A percentile compares a stretch with the other conserved stretches of the same genome.
These are phyloP conservation scores for Daldinia loculata DNA, from an alignment of 495 filamentous ascomycete species.

Conservation along the genomic window DNA sequence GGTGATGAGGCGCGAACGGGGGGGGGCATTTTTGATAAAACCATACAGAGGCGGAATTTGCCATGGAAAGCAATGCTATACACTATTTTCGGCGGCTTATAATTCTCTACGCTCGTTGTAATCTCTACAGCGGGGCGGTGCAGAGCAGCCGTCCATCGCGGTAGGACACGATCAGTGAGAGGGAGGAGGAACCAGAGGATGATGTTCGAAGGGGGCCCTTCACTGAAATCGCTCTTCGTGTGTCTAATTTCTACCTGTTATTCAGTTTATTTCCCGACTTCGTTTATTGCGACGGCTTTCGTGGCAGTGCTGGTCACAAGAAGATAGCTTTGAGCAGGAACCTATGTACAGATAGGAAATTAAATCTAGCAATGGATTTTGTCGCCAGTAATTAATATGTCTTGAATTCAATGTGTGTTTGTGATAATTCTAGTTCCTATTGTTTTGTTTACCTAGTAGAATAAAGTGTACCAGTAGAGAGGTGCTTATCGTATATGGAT, in stretches of 20 bases:
- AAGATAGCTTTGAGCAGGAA: slow-evolving; percentile 42
- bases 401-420: slow-evolving; percentile 4
- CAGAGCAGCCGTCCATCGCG: slow-evolving; percentile 48
- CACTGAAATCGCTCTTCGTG: slow-evolving; percentile 36
- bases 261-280: slow-evolving; percentile 35
- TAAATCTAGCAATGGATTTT: slow-evolving; percentile 43
- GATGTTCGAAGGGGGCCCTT: not conserved
- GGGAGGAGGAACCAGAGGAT: not conserved
- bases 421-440: not conserved
- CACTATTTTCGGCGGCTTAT: slow-evolving; percentile 44
- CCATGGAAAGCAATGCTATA: slow-evolving; percentile 41
- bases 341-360: slow-evolving; percentile 46
- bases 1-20: slow-evolving; percentile 45
- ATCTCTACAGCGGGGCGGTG: slow-evolving; percentile 53
- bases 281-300: slow-evolving; percentile 39
- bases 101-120: slow-evolving; percentile 66
- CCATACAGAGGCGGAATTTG: slow-evolving; percentile 33
- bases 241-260: slow-evolving; percentile 36
- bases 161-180: slow-evolving; percentile 41
- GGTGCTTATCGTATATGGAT: too few relatives aligned
- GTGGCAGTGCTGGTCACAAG: slow-evolving; percentile 52
- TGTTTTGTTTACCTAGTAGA: not conserved
- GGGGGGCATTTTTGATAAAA: slow-evolving; percentile 36
- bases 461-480: not conserved
- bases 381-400: slow-evolving; percentile 45